Base-by-base conservation (phyloP, 352 stramenopile genomes). In the Globisporangium paddicum region DNA sequence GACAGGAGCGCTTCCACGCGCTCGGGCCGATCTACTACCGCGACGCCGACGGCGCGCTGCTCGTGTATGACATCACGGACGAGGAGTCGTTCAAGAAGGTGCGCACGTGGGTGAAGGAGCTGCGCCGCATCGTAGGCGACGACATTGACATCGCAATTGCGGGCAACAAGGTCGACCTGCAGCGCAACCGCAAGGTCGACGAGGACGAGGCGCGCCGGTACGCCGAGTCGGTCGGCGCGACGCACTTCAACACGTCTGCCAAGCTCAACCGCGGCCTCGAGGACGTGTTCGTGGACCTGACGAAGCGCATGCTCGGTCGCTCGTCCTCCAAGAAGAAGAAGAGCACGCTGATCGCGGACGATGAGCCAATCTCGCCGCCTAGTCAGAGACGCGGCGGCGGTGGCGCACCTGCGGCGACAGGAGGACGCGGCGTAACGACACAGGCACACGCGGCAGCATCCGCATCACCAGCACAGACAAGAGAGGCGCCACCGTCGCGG, bases 31-130 rank as follows among this genome's bases (percentile, higher is more conserved):
- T 96, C 48, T 98, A 96, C 68, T 98, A 96, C 68, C 86, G 88
- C 19, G 91, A 96, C 54, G 87, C 91, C 2, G 75, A 96, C 64
- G 77, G 85, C 49, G 88, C 89, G 49, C 62, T 98, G 34, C 68
- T 98, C 7, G 89, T 98, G 38, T 98, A 97, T 68, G 91, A 98
- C 66, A 95, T 97, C 52, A 96, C 88, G 44, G 87, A 97, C 67
- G 85, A 89, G 37, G 85, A 96, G 61, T 95, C 89, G n/a, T 96
- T 97, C 66, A 69, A 73, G 53, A 95, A 96, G 67, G 89, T 97
- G 19, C 85, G 89, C 69, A 96, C 87, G 63, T 98, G 93, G 93
- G 90, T 97, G 51, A 87, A 87, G 19, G 93, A 98, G 66, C 73
- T 97, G 56, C 85, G 89, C 6, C 85, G 91, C 44, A 96, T 97